These are phyloP conservation scores for Ramaria rubella DNA, from an alignment of 768 basidiomycete genomes.

Conservation along the genomic window DNA sequence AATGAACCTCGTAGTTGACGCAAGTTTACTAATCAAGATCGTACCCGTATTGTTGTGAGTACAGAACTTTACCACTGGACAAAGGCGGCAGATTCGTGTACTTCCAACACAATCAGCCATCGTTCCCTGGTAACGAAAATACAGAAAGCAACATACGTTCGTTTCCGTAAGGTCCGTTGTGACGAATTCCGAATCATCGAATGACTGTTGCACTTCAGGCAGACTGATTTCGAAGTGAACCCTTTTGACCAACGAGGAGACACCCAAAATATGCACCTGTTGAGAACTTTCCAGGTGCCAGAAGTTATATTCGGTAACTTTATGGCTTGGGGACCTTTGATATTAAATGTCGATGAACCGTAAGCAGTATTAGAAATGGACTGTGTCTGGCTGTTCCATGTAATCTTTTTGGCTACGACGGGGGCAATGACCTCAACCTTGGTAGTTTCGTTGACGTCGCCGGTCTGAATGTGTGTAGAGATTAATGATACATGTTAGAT, in stretches of 20 bases:
- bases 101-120: conserved; percentile 26
- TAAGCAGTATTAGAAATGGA: conserved; percentile 21
- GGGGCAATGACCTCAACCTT: conserved; percentile 39
- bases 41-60: conserved; percentile 49
- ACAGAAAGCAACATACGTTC: conserved; percentile 26
- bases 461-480: conserved; percentile 26
- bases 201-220: conserved; percentile 41
- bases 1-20: not conserved
- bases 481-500: not conserved
- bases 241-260: conserved; percentile 2
- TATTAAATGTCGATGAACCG: conserved; percentile 27
- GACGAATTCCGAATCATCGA: conserved; percentile 44
- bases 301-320: conserved; percentile 28
- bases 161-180: conserved; percentile 39
- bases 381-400: conserved; percentile 36
- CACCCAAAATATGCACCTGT: conserved; percentile 28
- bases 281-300: conserved; percentile 40
- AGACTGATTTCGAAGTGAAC: conserved; percentile 29
- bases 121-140: not conserved
- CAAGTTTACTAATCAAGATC: conserved; percentile 1
- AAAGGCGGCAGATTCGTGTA: conserved; percentile 45
- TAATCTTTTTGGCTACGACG: conserved; percentile 26
- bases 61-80: conserved; percentile 38
- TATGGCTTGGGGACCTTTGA: conserved; percentile 16
- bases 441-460: conserved; percentile 46